Base-by-base conservation (phyloP, 129 eudicot species). In the Scalesia atractyloides region DNA sequence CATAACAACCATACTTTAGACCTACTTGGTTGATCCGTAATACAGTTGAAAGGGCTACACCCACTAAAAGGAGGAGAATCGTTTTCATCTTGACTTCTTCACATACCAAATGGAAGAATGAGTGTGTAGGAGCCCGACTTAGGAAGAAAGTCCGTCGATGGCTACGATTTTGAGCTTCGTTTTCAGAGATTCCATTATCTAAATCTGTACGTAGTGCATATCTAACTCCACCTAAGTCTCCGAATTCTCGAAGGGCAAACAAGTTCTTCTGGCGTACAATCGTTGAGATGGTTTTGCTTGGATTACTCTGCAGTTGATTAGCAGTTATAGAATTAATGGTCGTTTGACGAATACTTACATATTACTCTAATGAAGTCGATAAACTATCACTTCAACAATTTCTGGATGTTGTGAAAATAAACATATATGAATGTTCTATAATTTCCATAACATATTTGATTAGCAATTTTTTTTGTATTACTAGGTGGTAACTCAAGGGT, bases 21-120 rank as follows among this genome's bases (percentile, higher is more conserved):
- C 85, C 85, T 43, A 77, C 80, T 65, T 84, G 76, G 15, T 11
- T 5, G 64, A 77, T 69, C 50, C 79, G 83, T 34, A 77, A 59
- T 19, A 34, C 64, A 17, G 70, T 66, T 66, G 81, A 69, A 10
- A 81, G 17, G 26, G 11, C 33, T 36, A 63, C 88, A 57, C 59
- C 79, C 13, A 65, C 2, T 0, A 11, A 33, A 47, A 77, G 76
- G 5, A 84, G 79, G 18, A 51, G 39, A 0, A 50, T 13, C 5
- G 70, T 65, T 52, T 2, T 59, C 15, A 61, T 77, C 62, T 64
- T 81, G 73, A 65, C 30, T 33, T 64, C 66, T 34, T 61, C 59
- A 36, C 71, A 52, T n/a, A 77, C 39, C 13, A 51, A 58, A 59
- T 51, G 68, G 49, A 70, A 18, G 58, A 76, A 73, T 9, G 33